phyloP scores from a whole-genome alignment of 805 yeast species.

The Candida ortonii region DNA sequence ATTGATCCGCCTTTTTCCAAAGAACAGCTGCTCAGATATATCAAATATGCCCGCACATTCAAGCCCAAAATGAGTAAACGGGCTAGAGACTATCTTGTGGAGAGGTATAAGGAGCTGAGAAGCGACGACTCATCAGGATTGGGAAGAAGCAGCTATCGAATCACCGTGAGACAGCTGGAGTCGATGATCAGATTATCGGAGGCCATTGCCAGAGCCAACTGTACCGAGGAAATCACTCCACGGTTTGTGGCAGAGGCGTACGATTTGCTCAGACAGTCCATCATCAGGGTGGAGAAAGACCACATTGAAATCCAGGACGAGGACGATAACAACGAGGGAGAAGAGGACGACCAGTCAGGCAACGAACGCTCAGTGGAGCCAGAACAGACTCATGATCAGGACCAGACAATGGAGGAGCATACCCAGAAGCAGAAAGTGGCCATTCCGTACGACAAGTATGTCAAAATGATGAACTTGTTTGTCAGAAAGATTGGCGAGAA shows the following conservation, averaged over 20 bases:
- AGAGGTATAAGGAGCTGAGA: constrained; percentile 80
- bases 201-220: constrained; percentile 95
- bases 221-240: constrained; percentile 83
- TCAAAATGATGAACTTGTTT: constrained; percentile 75
- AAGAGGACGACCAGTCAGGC: constrained; percentile 24
- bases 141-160: constrained; percentile 82
- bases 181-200: constrained; percentile 90
- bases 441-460: constrained; percentile 83
- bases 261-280: constrained; percentile 83
- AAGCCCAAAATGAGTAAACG: constrained; percentile 82
- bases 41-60: constrained; percentile 88
- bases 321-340: constrained; percentile 30
- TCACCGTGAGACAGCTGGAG: constrained; percentile 95
- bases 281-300: constrained; percentile 90
- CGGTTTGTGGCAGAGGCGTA: constrained; percentile 91
- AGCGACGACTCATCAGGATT: constrained; percentile 88
- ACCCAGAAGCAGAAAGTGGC: constrained; percentile 35
- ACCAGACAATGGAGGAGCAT: constrained; percentile 9
- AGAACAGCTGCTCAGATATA: constrained; percentile 83
- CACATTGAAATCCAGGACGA: constrained; percentile 86
- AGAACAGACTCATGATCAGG: constrained; percentile 12
- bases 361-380: constrained; percentile 9
- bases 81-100: constrained; percentile 74
- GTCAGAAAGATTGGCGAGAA: constrained; percentile 48
- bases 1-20: constrained; percentile 86